Percentiles rank a stretch among this genome's conserved stretches.
Evolutionary conservation across 2,329 filamentous ascomycete species (phyloP).

Genomic region (Fusarium sp.): DNA sequence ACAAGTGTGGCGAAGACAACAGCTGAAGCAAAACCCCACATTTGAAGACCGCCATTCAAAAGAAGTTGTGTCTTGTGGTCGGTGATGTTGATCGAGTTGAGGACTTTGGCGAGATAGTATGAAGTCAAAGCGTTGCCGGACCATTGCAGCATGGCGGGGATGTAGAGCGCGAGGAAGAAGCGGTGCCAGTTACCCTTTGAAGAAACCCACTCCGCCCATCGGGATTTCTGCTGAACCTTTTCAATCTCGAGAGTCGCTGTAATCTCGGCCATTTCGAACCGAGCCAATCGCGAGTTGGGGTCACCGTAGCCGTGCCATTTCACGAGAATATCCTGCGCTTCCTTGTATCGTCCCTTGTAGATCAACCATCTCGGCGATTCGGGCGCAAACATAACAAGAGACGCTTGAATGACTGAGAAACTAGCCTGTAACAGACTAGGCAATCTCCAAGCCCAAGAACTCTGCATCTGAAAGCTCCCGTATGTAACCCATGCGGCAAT

Average conservation of each 20-base stretch:
- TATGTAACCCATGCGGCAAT: constrained; percentile 50
- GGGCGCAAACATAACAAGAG: constrained; percentile 23
- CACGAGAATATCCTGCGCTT: constrained; percentile 33
- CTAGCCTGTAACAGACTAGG: constrained; percentile 59
- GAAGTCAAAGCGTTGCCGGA: constrained; percentile 48
- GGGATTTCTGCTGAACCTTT: constrained; percentile 40
- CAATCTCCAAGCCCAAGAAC: constrained; percentile 61
- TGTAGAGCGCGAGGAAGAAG: constrained; percentile 45
- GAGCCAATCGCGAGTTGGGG: constrained; percentile 12
- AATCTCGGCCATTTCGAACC: constrained; percentile 41
- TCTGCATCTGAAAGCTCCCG: constrained; percentile 54
- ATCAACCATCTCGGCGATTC: constrained; percentile 43
- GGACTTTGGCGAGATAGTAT: constrained; percentile 55
- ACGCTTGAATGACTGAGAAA: constrained; percentile 42
- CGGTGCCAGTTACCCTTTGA: constrained; percentile 48
- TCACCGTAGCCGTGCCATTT: constrained; percentile 42
- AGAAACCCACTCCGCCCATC: constrained; percentile 37
- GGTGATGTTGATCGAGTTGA: constrained; percentile 54
- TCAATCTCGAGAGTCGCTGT: constrained; percentile 40
- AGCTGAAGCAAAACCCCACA: constrained; percentile 53
- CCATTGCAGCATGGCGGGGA: constrained; percentile 49
- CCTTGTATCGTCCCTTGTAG: constrained; percentile 43
- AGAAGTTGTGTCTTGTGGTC: constrained; percentile 46
- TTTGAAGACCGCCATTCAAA: constrained; percentile 45
- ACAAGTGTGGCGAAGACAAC: constrained; percentile 51